These are phyloP conservation scores for Pseudoturritis turrita DNA, from an alignment of 345 rosid genomes.

Conservation along the genomic window DNA sequence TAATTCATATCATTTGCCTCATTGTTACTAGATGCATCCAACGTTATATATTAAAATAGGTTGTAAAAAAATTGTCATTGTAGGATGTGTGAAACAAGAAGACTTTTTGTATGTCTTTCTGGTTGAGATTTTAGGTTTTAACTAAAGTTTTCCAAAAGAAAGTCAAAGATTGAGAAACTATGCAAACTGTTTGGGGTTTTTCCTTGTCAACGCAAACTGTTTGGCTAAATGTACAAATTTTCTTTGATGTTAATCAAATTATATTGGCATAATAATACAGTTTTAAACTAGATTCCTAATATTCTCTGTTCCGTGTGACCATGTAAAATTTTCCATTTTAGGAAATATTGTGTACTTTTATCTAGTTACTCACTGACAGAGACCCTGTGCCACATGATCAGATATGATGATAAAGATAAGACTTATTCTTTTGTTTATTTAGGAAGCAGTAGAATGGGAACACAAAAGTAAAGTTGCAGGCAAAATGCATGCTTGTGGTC, in stretches of 20 bases:
- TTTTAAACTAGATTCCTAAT: not conserved
- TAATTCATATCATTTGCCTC: no score
- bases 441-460: constrained; percentile 92
- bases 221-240: not conserved
- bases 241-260: not conserved
- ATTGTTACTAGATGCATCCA: no score
- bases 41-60: no score
- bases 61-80: no score
- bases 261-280: not conserved
- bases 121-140: not conserved
- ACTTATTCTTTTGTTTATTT: not conserved
- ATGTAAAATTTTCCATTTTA: constrained; percentile 4
- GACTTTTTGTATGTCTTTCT: not conserved
- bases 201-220: no score
- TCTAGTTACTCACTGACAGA: not conserved
- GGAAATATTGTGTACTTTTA: not conserved
- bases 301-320: constrained; percentile 10
- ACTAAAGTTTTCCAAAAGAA: not conserved
- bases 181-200: not conserved
- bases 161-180: not conserved
- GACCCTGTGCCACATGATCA: constrained; percentile 8
- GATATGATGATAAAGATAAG: not conserved
- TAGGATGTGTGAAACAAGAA: not conserved
- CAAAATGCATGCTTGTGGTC: constrained; percentile 96
- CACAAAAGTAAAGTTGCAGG: constrained; percentile 73